phyloP scores from a whole-genome alignment of 1,139 yeast species.

The Pichia cactophila region DNA sequence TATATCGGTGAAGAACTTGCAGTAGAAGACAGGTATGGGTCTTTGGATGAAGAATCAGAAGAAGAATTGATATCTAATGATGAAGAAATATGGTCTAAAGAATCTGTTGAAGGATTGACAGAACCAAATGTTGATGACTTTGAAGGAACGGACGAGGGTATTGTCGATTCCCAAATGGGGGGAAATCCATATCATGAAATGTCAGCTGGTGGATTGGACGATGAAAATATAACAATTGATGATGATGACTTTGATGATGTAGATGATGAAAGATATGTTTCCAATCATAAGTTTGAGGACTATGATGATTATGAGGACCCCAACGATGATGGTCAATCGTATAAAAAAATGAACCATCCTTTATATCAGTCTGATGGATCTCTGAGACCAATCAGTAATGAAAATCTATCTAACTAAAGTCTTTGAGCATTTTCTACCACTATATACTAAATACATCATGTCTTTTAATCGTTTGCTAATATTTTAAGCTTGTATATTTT shows the following conservation, averaged over 20 bases:
- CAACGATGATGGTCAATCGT: slow-evolving; percentile 73
- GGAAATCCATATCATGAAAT: slow-evolving; percentile 29
- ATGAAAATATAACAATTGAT: slow-evolving; percentile 14
- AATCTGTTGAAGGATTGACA: slow-evolving; percentile 2
- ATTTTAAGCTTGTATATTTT: not conserved
- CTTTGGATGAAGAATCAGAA: slow-evolving; percentile 46
- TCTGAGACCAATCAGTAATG: slow-evolving; percentile 20
- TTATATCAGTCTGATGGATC: slow-evolving; percentile 37
- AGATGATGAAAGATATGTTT: slow-evolving; percentile 19
- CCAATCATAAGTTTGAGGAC: slow-evolving; percentile 26
- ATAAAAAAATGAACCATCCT: slow-evolving; percentile 54
- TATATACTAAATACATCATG: slow-evolving; percentile 15
- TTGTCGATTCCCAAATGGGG: slow-evolving; percentile 21
- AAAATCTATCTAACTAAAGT: slow-evolving; percentile 10
- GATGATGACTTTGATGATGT: slow-evolving; percentile 50
- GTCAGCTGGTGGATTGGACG: slow-evolving; percentile 23
- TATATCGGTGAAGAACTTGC: slow-evolving; percentile 81
- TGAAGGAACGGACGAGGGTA: slow-evolving; percentile 8
- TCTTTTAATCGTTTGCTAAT: not conserved
- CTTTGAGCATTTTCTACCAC: not conserved
- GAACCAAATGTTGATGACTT: not conserved
- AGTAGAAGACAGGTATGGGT: slow-evolving; percentile 47
- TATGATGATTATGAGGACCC: slow-evolving; percentile 71
- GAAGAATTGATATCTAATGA: slow-evolving; percentile 32
- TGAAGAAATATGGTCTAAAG: slow-evolving; percentile 7